These are phyloP conservation scores for Cytospora piceicola DNA, from an alignment of 2,329 filamentous ascomycete species.

Conservation along the genomic window DNA sequence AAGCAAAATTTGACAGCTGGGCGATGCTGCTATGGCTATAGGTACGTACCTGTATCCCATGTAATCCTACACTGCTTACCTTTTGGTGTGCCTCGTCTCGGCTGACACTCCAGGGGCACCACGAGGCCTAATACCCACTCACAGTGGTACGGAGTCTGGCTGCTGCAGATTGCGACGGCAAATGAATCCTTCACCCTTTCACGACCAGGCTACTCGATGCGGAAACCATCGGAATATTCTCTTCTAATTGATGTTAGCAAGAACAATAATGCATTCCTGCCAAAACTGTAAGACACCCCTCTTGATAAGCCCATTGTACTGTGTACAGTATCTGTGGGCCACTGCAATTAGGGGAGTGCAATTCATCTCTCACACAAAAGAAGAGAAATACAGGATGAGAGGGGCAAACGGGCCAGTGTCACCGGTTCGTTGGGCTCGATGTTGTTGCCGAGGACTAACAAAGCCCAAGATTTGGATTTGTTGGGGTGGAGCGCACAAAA, in stretches of 20 bases:
- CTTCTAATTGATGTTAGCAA: background rate
- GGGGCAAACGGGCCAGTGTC: background rate
- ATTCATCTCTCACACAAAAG: background rate
- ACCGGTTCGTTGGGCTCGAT: background rate
- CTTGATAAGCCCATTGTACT: background rate
- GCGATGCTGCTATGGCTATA: background rate
- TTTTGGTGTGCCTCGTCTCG: constrained; percentile 16
- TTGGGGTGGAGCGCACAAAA: constrained; percentile 13
- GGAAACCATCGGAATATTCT: background rate
- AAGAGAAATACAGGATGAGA: background rate
- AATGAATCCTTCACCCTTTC: background rate
- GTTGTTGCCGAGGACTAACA: background rate
- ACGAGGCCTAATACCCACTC: constrained; percentile 10
- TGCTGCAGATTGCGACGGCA: background rate
- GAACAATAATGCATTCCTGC: background rate
- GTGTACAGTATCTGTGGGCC: background rate
- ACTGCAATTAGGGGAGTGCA: background rate
- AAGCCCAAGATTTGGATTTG: background rate
- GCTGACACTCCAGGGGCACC: constrained; percentile 22
- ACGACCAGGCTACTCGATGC: background rate
- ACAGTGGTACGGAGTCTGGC: background rate
- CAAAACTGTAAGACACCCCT: background rate
- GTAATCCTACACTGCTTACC: background rate
- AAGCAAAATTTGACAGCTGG: background rate
- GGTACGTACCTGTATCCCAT: background rate